A percentile compares a stretch with the other conserved stretches of the same genome.
Evolutionary conservation across 192 early-diverging fungal genomes (phyloP).

Genomic region (Coemansia sp.): DNA sequence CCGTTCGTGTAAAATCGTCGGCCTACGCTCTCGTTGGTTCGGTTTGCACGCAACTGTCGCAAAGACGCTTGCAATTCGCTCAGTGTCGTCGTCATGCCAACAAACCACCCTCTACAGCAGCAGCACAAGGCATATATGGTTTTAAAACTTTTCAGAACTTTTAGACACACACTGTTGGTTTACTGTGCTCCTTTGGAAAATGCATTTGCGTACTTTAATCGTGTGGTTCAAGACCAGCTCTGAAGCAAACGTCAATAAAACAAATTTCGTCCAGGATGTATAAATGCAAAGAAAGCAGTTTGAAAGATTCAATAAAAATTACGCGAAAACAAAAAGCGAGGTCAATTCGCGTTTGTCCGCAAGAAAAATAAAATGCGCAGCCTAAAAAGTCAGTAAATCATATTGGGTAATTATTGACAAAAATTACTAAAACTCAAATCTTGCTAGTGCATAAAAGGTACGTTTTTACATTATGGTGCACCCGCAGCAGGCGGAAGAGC

Average conservation of each 20-base stretch:
- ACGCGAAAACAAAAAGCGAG: not conserved
- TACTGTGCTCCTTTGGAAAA: not conserved
- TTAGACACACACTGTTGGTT: not conserved
- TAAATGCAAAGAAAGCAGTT: not conserved
- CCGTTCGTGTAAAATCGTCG: conserved; percentile 27
- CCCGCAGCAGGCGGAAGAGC: conserved; percentile 30
- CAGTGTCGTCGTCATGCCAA: conserved; percentile 14
- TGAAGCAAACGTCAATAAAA: not conserved
- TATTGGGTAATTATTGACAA: not conserved
- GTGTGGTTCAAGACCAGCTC: not conserved
- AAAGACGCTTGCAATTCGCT: conserved; percentile 17
- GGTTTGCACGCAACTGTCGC: conserved; percentile 11
- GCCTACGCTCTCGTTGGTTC: not conserved
- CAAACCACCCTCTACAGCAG: not conserved
- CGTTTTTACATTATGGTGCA: conserved; percentile 37
- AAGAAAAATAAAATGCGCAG: not conserved
- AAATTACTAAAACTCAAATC: not conserved
- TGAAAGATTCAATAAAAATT: not conserved
- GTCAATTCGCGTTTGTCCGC: not conserved
- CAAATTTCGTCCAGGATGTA: not conserved
- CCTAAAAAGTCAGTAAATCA: not conserved
- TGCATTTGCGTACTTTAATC: not conserved
- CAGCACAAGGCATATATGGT: not conserved
- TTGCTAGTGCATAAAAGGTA: no score
- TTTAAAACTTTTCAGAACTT: not conserved